These are phyloP conservation scores for Russula griseocarnosa DNA, from an alignment of 768 basidiomycete genomes.

Conservation along the genomic window DNA sequence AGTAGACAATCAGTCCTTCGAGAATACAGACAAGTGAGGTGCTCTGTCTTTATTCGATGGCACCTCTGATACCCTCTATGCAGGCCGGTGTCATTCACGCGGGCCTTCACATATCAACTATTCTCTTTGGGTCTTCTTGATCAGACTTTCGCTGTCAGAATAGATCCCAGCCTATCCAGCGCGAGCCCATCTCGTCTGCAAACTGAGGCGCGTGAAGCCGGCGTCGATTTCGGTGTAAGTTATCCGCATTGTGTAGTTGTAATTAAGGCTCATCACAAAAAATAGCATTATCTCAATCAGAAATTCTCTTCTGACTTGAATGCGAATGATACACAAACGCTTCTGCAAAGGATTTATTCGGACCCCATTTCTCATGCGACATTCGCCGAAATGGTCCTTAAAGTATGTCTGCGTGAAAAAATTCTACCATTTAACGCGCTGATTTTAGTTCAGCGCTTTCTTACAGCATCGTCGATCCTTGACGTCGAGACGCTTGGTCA, in stretches of 20 bases:
- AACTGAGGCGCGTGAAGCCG: constrained; percentile 57
- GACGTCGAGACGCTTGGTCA: constrained; percentile 70
- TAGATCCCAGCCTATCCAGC: constrained; percentile 50
- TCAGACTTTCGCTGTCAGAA: constrained; percentile 44
- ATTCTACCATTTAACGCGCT: constrained; percentile 9
- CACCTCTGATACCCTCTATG: neutral
- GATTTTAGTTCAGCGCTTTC: constrained; percentile 50
- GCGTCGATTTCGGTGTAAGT: constrained; percentile 55
- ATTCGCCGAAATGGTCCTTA: constrained; percentile 54
- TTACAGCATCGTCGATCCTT: constrained; percentile 44
- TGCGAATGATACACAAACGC: constrained; percentile 13
- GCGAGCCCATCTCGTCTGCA: constrained; percentile 48
- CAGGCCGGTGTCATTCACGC: constrained; percentile 30
- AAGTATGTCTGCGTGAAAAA: constrained; percentile 41
- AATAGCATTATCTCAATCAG: constrained; percentile 54
- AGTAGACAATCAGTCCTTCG: constrained; percentile 14
- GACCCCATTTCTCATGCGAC: constrained; percentile 41
- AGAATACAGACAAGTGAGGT: constrained; percentile 22
- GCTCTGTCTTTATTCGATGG: neutral
- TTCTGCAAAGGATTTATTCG: constrained; percentile 23
- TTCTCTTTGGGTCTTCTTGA: constrained; percentile 53
- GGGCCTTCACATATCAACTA: constrained; percentile 56
- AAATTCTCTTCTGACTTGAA: constrained; percentile 39
- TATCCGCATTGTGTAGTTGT: constrained; percentile 20
- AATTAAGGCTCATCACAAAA: constrained; percentile 8